Evolutionary conservation across 2,329 filamentous ascomycete species (phyloP).

Genomic region (Colletotrichum plurivorum): DNA sequence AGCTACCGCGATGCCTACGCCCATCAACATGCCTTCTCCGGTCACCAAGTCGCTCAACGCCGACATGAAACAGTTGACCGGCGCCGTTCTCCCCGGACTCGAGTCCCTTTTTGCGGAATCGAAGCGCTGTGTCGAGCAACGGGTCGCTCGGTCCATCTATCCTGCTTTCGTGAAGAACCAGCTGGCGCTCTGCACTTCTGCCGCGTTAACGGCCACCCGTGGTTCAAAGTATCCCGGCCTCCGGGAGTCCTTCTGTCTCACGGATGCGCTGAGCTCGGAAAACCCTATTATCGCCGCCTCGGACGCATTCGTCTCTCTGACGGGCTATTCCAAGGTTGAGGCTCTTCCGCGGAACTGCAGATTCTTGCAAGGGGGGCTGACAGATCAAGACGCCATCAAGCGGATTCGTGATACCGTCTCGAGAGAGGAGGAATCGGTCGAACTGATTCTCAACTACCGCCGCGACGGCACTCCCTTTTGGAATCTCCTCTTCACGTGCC

Average conservation of each 20-base stretch:
- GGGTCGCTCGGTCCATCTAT: slow-evolving; percentile 62
- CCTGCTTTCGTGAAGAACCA: slow-evolving; percentile 68
- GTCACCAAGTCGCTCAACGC: slow-evolving; percentile 58
- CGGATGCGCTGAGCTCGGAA: slow-evolving; percentile 63
- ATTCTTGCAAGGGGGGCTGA: slow-evolving; percentile 64
- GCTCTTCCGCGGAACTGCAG: slow-evolving; percentile 64
- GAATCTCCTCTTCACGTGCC: slow-evolving; percentile 69
- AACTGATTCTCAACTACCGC: slow-evolving; percentile 66
- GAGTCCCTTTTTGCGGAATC: slow-evolving; percentile 60
- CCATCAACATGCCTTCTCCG: slow-evolving; percentile 57
- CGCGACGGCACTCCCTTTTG: slow-evolving; percentile 68
- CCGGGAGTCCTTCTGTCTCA: slow-evolving; percentile 71
- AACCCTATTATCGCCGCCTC: slow-evolving; percentile 66
- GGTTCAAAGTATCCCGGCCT: slow-evolving; percentile 64
- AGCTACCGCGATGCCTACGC: slow-evolving; percentile 55
- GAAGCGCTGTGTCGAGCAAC: slow-evolving; percentile 58
- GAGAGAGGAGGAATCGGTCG: slow-evolving; percentile 59
- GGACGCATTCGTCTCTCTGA: slow-evolving; percentile 66
- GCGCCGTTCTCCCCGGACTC: slow-evolving; percentile 60
- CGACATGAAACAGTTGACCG: slow-evolving; percentile 62
- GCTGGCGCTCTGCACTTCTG: slow-evolving; percentile 60
- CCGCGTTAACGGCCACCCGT: slow-evolving; percentile 58
- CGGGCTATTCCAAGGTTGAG: slow-evolving; percentile 62
- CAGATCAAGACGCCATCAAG: slow-evolving; percentile 56
- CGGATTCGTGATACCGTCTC: slow-evolving; percentile 59